Percentiles rank a stretch among this genome's conserved stretches.
Conservation (phyloP, 2,329 filamentous ascomycete species). For the Ophiocordyceps sinensis region DNA sequence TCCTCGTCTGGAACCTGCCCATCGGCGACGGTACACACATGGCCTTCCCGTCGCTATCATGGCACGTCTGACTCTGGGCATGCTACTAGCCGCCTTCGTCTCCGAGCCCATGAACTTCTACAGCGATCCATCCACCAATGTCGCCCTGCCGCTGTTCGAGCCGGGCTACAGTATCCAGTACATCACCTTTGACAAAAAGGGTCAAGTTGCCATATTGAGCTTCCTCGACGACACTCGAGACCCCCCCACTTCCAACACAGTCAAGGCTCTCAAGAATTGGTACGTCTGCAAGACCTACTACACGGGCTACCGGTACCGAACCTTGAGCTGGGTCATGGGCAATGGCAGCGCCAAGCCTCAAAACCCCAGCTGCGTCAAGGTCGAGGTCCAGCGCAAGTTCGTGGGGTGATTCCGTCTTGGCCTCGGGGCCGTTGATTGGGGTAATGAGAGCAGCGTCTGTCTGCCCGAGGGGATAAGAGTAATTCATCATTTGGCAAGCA, state of each 20-base stretch:
- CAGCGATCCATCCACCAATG: conserved; percentile 9
- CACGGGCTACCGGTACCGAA: conserved; percentile 6
- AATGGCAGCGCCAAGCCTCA: conserved; percentile 6
- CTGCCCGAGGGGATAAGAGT: too few relatives aligned
- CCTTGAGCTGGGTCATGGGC: conserved; percentile 7
- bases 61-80: neutral
- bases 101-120: conserved; percentile 6
- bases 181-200: conserved; percentile 8
- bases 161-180: conserved; percentile 10
- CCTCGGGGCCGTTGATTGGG: too few relatives aligned
- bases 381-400: conserved; percentile 8
- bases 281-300: conserved; percentile 8
- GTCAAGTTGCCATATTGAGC: conserved; percentile 4
- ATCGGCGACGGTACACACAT: neutral
- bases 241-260: conserved; percentile 1
- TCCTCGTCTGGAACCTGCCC: conserved; percentile 5
- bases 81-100: neutral
- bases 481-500: too few relatives aligned
- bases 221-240: conserved; percentile 7
- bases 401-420: neutral
- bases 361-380: conserved; percentile 10
- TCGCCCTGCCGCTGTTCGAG: conserved; percentile 7
- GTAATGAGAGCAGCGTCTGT: too few relatives aligned
- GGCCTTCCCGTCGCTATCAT: neutral
- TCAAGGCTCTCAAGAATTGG: conserved; percentile 6